These are phyloP conservation scores for Cylindrodendrum hubeiense DNA, from an alignment of 2,329 filamentous ascomycete genomes.

Conservation along the genomic window DNA sequence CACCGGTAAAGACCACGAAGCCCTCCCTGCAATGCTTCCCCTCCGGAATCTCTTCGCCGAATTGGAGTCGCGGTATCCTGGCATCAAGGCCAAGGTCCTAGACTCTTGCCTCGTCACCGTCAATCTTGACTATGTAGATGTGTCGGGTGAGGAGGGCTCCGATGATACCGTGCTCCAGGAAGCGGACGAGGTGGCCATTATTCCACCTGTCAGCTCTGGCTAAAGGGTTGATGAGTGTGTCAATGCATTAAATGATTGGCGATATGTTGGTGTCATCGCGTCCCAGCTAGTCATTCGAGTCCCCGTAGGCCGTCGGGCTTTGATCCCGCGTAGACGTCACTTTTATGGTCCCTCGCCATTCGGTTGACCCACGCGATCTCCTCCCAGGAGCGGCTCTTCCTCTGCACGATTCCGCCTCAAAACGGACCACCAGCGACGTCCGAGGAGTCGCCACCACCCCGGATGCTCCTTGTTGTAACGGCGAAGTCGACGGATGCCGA, in stretches of 20 bases:
- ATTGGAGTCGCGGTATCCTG: slow-evolving; percentile 77
- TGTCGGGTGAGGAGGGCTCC: slow-evolving; percentile 60
- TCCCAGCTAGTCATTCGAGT: background rate
- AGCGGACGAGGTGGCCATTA: slow-evolving; percentile 88
- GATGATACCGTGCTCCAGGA: slow-evolving; percentile 68
- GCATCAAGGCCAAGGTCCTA: slow-evolving; percentile 77
- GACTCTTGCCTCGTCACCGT: slow-evolving; percentile 81
- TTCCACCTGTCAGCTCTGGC: slow-evolving; percentile 89
- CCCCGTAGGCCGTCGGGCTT: slow-evolving; percentile 21
- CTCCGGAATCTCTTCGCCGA: slow-evolving; percentile 72
- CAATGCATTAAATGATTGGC: slow-evolving; percentile 26
- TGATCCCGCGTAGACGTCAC: slow-evolving; percentile 1
- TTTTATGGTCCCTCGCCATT: slow-evolving; percentile 9
- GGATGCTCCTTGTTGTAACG: slow-evolving; percentile 36
- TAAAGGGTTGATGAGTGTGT: slow-evolving; percentile 53
- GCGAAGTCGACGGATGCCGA: slow-evolving; percentile 37
- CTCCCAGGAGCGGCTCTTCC: slow-evolving; percentile 47
- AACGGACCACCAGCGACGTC: slow-evolving; percentile 29
- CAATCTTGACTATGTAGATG: slow-evolving; percentile 84
- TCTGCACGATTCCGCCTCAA: slow-evolving; percentile 39
- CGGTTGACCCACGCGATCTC: slow-evolving; percentile 16
- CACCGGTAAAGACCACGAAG: slow-evolving; percentile 76
- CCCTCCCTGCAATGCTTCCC: slow-evolving; percentile 74
- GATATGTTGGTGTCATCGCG: slow-evolving; percentile 4
- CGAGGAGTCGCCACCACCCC: slow-evolving; percentile 32